Base-by-base conservation (phyloP, 768 basidiomycete species). In the Pleurotus citrinopileatus region DNA sequence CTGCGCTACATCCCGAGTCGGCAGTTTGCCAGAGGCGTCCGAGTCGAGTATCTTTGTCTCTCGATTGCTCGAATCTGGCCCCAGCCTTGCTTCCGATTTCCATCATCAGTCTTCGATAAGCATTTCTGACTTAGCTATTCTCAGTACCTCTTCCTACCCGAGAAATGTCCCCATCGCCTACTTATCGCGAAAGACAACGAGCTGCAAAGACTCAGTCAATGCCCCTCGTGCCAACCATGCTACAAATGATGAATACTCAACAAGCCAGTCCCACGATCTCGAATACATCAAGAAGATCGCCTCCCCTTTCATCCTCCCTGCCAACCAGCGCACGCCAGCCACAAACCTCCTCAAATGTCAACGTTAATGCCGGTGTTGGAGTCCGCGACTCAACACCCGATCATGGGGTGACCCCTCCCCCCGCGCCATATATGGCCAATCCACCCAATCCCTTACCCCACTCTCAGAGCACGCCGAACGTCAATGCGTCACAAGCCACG, bases 131-230 rank as follows among this genome's bases (percentile, higher is more conserved):
- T 70, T 62, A 70, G 67, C 63, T 45, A 54, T 50, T 55, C 63
- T 54, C 59, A 59, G 37, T 43, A 42, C 42, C 52, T 55, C 57
- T 58, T 25, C 73, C 70, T 54, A 56, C 65, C 32, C 68, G 79
- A 57, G 79, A 82, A 55, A 67, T 74, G 45, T 82, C 79, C 23
- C 74, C 73, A 59, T 79, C 79, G 6, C 78, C 80, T 22, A 69
- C 77, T 22, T 67, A 72, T 60, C 70, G 71, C 37, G 74, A 77
- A 44, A 68, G 79, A 69, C 70, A 51, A 32, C 48, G 86, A 32
- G 71, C 81, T 8, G 61, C 75, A 20, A 87, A 87, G 60, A 62
- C 82, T 1, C 79, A 82, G 57, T 83, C 86, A 0, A 74, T 87
- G 73, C 82, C 86, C 54, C 69, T 81, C 63, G 81, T 83, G 3